Percentiles rank a stretch among this genome's conserved stretches.
These are phyloP conservation scores for Zea luxurians DNA, from an alignment of 176 grass and related monocot species.

Conservation along the genomic window DNA sequence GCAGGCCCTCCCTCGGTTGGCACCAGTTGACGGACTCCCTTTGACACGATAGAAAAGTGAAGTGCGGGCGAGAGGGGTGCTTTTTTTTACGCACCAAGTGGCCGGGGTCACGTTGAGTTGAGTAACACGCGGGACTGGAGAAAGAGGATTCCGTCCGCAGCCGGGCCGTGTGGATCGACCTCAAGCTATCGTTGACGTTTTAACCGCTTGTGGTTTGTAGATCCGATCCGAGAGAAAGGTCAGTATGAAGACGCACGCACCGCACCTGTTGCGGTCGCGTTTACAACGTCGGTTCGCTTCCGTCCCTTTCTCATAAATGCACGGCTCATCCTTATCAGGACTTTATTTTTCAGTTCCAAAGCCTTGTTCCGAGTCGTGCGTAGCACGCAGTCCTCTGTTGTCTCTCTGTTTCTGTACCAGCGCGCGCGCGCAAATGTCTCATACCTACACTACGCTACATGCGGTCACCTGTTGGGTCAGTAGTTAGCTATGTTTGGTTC, in stretches of 20 bases:
- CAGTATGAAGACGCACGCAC: not conserved
- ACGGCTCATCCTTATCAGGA: slow-evolving; percentile 9
- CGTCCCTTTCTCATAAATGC: slow-evolving; percentile 25
- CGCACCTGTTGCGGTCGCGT: not conserved
- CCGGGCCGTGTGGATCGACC: too few species aligned
- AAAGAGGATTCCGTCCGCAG: too few species aligned
- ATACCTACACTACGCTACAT: not conserved
- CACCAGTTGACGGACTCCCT: too few species aligned
- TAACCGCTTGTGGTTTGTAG: slow-evolving; percentile 1
- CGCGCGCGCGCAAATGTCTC: not conserved
- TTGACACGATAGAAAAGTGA: too few species aligned
- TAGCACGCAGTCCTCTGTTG: not conserved
- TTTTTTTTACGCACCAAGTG: too few species aligned
- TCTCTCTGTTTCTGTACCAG: not conserved
- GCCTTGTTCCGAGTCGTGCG: not conserved
- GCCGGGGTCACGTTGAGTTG: too few species aligned
- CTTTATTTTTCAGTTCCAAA: not conserved
- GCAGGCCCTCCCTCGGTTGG: not conserved
- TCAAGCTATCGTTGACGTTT: slow-evolving; percentile 17
- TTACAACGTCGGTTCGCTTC: not conserved
- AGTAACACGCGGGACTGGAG: too few species aligned
- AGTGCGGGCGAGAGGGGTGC: too few species aligned
- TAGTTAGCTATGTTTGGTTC: not conserved
- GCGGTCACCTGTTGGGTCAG: not conserved
- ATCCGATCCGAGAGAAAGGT: not conserved